Conservation (phyloP, 2,329 filamentous ascomycete genomes). For the Dactylellina leptospora region DNA sequence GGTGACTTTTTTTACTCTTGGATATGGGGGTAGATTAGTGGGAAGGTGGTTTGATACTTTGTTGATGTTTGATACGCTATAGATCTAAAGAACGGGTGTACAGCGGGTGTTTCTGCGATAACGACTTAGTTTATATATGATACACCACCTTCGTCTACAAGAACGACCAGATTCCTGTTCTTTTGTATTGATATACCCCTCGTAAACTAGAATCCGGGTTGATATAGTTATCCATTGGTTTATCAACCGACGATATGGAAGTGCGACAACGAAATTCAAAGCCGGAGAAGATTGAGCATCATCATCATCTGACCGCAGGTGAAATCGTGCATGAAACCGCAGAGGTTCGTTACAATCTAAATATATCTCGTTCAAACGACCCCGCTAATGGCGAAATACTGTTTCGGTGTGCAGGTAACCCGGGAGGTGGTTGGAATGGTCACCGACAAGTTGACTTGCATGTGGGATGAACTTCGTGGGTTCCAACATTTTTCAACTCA, state of each 20-base stretch:
- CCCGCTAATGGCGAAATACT: conserved; percentile 12
- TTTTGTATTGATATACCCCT: background rate
- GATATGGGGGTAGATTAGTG: too few relatives aligned
- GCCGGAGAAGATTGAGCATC: conserved; percentile 11
- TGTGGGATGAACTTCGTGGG: conserved; percentile 57
- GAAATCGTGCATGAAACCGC: conserved; percentile 46
- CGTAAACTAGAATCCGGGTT: background rate
- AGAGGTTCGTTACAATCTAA: conserved; percentile 14
- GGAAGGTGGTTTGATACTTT: too few relatives aligned
- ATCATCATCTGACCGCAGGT: conserved; percentile 16
- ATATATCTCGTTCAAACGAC: background rate
- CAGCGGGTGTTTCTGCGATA: too few relatives aligned
- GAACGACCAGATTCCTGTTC: too few relatives aligned
- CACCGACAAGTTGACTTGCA: conserved; percentile 54
- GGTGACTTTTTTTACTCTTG: too few relatives aligned
- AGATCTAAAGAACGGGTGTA: too few relatives aligned
- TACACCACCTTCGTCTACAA: too few relatives aligned
- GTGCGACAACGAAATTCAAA: conserved; percentile 17
- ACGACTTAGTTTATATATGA: too few relatives aligned
- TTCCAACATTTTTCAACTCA: conserved; percentile 35
- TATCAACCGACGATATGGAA: conserved; percentile 9
- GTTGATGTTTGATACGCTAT: too few relatives aligned
- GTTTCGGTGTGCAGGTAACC: conserved; percentile 15
- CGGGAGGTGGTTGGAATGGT: conserved; percentile 43
- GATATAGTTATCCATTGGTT: background rate